These are phyloP conservation scores for Botrytis sinoallii DNA, from an alignment of 2,329 filamentous ascomycete genomes.

Conservation along the genomic window DNA sequence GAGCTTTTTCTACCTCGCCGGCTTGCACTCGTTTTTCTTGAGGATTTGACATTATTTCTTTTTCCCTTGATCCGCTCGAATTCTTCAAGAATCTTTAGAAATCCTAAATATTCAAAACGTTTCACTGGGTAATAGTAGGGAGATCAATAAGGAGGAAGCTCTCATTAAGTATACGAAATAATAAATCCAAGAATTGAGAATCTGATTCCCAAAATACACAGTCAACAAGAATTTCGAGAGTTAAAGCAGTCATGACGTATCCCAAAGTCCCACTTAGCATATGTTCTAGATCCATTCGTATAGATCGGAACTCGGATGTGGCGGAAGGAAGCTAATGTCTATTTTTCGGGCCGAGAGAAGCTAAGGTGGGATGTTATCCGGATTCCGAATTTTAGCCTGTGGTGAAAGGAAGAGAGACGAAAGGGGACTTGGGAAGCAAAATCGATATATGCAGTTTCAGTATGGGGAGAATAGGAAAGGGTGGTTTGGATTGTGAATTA, in stretches of 20 bases:
- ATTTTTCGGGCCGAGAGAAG: neutral
- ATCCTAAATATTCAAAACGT: neutral
- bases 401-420: neutral
- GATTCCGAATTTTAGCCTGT: neutral
- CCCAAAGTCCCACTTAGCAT: neutral
- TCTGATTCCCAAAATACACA: neutral
- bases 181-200: neutral
- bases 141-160: neutral
- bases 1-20: conserved; percentile 4
- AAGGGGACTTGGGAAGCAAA: neutral
- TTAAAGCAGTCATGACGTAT: neutral
- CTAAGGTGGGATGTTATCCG: neutral
- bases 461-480: neutral
- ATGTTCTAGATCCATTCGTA: neutral
- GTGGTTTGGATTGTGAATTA: neutral
- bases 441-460: neutral
- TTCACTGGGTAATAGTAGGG: neutral
- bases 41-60: neutral
- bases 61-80: neutral
- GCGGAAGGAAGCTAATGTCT: neutral
- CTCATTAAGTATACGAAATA: neutral
- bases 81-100: neutral
- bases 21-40: neutral
- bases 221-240: neutral
- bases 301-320: neutral